These are phyloP conservation scores for Santalum album DNA, from an alignment of 164 flowering plant genomes.

Conservation along the genomic window DNA sequence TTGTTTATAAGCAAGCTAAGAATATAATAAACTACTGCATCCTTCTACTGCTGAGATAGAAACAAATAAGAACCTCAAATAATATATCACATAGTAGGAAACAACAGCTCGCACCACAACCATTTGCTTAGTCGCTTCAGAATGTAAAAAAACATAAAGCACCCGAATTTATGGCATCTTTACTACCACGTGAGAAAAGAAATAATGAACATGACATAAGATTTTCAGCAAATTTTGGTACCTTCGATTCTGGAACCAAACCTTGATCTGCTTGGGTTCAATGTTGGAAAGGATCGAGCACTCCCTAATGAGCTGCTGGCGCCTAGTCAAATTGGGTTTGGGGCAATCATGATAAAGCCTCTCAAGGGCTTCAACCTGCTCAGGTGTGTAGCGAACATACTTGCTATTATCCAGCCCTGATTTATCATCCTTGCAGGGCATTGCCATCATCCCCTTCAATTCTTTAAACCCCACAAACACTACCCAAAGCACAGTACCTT, in stretches of 20 bases:
- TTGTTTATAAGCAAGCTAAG: background rate
- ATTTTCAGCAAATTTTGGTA: constrained; percentile 8
- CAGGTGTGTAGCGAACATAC: constrained; percentile 94
- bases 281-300: constrained; percentile 92
- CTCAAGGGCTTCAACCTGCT: constrained; percentile 98
- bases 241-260: constrained; percentile 99
- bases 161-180: too few species aligned
- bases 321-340: constrained; percentile 84
- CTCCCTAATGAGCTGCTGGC: constrained; percentile 92
- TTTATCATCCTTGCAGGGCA: constrained; percentile 84
- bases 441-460: constrained; percentile 41
- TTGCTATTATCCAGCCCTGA: constrained; percentile 70
- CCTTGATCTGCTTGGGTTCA: constrained; percentile 97
- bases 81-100: too few species aligned
- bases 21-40: too few species aligned
- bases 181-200: background rate
- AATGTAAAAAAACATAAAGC: too few species aligned
- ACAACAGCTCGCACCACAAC: too few species aligned
- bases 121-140: too few species aligned
- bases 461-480: background rate
- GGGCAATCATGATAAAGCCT: constrained; percentile 96
- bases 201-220: too few species aligned
- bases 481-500: background rate
- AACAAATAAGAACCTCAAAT: too few species aligned
- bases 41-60: too few species aligned